Base-by-base conservation (phyloP, 805 yeast species). In the Wickerhamiella dianesei region DNA sequence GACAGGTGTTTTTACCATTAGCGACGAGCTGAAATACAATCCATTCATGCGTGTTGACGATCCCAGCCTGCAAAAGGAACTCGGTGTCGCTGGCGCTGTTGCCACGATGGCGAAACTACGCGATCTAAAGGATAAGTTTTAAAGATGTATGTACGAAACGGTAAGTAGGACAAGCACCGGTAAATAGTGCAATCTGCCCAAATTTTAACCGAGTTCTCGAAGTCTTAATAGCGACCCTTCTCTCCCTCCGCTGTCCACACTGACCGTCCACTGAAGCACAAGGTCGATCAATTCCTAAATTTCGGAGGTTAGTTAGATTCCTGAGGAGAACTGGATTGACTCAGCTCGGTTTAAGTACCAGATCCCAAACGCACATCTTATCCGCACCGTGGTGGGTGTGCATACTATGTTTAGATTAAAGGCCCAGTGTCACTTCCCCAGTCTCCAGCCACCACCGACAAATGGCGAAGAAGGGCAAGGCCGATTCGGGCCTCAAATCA, bases 21-120 rank as follows among this genome's bases (percentile, higher is more conserved):
- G 72, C 4, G 95, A 92, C 60, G 98, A 92, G 63, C 48, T 77
- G 51, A 62, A 68, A 43, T 82, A 77, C 66, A 92, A 92, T 63
- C 98, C 98, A 21, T 92, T 92, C 67, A 79, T 89, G 87, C 76
- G 84, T 59, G 65, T 82, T 14, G 61, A 65, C 32, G 94, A 88
- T 57, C 76, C 79, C 0, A 66, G 66, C 21, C 78, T 92, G 9
- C 67, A 75, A 53, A 58, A 66, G 40, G 75, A 77, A 14, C 74
- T 87, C 0, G 82, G 83, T 0, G 69, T 67, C 35, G 49, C 63
- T 1, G 72, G 72, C 40, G 64, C 66, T 4, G 69, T 68, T 14
- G 76, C 73, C 20, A 76, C 85, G 17, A 84, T 89, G 94, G 74
- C 70, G 39, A 72, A 66, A 51, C 67, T 89, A 56, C 76, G 98